Evolutionary conservation across 371 early-diverging fungal species (phyloP).

Genomic region (Actinomortierella wolfii): DNA sequence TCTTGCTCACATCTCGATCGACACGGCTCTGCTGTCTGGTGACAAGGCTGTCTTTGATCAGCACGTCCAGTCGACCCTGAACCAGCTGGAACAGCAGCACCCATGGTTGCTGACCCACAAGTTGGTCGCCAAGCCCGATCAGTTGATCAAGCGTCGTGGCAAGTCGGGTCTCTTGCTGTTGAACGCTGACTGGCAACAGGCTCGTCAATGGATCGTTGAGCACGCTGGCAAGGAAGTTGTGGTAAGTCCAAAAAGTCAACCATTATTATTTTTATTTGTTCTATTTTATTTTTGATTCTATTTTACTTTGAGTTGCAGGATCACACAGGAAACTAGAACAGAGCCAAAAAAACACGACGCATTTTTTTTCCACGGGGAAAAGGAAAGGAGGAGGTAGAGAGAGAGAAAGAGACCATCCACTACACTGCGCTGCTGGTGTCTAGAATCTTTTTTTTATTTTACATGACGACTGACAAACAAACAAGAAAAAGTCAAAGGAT

Average conservation of each 20-base stretch:
- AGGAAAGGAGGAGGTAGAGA: too few relatives aligned
- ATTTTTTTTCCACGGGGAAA: too few relatives aligned
- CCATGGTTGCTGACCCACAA: conserved; percentile 74
- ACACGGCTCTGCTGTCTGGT: conserved; percentile 58
- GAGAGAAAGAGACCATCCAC: too few relatives aligned
- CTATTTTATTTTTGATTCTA: background rate
- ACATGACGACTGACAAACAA: too few relatives aligned
- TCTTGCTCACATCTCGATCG: conserved; percentile 79
- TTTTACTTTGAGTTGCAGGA: too few relatives aligned
- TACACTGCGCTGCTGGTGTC: too few relatives aligned
- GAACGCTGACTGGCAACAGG: conserved; percentile 82
- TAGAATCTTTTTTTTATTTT: too few relatives aligned
- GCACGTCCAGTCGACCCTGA: conserved; percentile 68
- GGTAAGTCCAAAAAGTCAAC: conserved; percentile 48
- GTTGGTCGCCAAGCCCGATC: conserved; percentile 94
- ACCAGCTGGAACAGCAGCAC: conserved; percentile 70
- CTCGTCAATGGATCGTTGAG: conserved; percentile 85
- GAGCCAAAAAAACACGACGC: too few relatives aligned
- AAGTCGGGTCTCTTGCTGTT: conserved; percentile 90
- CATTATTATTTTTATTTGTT: background rate
- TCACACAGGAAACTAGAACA: too few relatives aligned
- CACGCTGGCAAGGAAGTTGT: conserved; percentile 81
- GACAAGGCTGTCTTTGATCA: conserved; percentile 51
- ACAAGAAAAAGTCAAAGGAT: too few relatives aligned
- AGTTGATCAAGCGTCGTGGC: conserved; percentile 94